phyloP scores from a whole-genome alignment of 1,139 yeast genomes.

The Yamadazyma diospyri region DNA sequence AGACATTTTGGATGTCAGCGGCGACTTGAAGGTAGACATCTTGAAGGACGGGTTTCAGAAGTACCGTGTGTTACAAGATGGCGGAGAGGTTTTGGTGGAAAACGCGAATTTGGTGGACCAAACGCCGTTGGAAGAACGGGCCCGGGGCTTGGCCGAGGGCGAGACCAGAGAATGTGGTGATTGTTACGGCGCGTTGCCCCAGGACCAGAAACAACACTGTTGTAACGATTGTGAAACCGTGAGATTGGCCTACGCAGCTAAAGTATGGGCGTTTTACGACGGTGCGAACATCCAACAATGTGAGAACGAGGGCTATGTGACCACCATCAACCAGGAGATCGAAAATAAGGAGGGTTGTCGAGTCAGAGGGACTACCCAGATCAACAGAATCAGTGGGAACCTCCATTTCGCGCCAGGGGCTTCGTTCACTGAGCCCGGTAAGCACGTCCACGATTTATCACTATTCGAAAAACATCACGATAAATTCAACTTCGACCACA shows the following conservation, averaged over 20 bases:
- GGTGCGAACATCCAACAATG: constrained; percentile 87
- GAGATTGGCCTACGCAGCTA: constrained; percentile 69
- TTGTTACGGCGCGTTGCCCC: constrained; percentile 83
- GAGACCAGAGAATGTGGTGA: constrained; percentile 66
- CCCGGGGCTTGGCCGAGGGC: constrained; percentile 37
- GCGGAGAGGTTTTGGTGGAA: constrained; percentile 29
- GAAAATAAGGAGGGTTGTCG: constrained; percentile 76
- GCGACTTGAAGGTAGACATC: constrained; percentile 76
- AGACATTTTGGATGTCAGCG: constrained; percentile 72
- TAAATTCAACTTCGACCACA: constrained; percentile 68
- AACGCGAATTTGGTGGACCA: constrained; percentile 26
- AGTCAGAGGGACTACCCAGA: constrained; percentile 70
- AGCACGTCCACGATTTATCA: constrained; percentile 83
- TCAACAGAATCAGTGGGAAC: constrained; percentile 86
- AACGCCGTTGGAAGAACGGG: constrained; percentile 28
- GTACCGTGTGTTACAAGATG: constrained; percentile 39
- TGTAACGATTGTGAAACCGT: constrained; percentile 88
- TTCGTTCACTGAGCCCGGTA: constrained; percentile 49
- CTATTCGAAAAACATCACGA: constrained; percentile 54
- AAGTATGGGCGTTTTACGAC: constrained; percentile 86
- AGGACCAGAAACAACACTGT: constrained; percentile 59
- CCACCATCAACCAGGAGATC: constrained; percentile 52
- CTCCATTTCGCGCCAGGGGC: constrained; percentile 95
- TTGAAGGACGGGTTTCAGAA: constrained; percentile 68
- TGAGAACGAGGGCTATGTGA: constrained; percentile 82